Percentiles rank a stretch among this genome's conserved stretches.
Evolutionary conservation across 768 basidiomycete species (phyloP).

Genomic region (Hygrocybe coccinea): DNA sequence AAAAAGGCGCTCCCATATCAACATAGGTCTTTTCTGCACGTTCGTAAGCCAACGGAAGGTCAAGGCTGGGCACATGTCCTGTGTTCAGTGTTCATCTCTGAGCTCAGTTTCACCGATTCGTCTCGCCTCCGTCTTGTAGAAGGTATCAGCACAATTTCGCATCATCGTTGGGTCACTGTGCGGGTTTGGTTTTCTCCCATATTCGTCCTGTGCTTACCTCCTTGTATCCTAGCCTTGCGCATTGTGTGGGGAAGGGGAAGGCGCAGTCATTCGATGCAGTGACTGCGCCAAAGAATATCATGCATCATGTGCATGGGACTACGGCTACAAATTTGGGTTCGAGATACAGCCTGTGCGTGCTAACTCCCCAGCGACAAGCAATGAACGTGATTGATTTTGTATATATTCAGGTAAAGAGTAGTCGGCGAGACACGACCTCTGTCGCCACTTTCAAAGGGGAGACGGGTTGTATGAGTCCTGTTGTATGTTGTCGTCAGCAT

Average conservation of each 20-base stretch:
- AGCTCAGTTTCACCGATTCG: slow-evolving; percentile 78
- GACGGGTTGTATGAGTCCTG: slow-evolving; percentile 71
- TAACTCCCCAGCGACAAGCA: not conserved
- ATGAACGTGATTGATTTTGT: not conserved
- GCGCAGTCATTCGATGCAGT: slow-evolving; percentile 78
- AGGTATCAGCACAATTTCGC: slow-evolving; percentile 70
- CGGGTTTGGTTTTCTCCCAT: slow-evolving; percentile 24
- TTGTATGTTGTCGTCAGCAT: slow-evolving; percentile 77
- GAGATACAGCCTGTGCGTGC: slow-evolving; percentile 76
- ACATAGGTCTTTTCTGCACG: slow-evolving; percentile 62
- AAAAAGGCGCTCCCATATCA: slow-evolving; percentile 45
- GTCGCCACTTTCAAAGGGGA: slow-evolving; percentile 73
- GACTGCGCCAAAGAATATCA: slow-evolving; percentile 83
- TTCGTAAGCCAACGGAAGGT: slow-evolving; percentile 87
- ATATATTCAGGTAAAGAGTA: slow-evolving; percentile 62
- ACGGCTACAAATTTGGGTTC: slow-evolving; percentile 84
- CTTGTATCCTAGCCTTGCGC: slow-evolving; percentile 69
- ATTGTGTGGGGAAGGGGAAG: slow-evolving; percentile 66
- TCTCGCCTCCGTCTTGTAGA: slow-evolving; percentile 73
- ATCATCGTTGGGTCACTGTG: slow-evolving; percentile 70
- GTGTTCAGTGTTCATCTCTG: slow-evolving; percentile 84
- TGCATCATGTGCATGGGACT: slow-evolving; percentile 83
- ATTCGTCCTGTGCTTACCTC: slow-evolving; percentile 6
- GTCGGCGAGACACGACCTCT: slow-evolving; percentile 60
- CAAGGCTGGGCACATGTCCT: slow-evolving; percentile 89